Conservation (phyloP, 2,329 filamentous ascomycete species). For the Pseudocercospora pini-densiflorae region DNA sequence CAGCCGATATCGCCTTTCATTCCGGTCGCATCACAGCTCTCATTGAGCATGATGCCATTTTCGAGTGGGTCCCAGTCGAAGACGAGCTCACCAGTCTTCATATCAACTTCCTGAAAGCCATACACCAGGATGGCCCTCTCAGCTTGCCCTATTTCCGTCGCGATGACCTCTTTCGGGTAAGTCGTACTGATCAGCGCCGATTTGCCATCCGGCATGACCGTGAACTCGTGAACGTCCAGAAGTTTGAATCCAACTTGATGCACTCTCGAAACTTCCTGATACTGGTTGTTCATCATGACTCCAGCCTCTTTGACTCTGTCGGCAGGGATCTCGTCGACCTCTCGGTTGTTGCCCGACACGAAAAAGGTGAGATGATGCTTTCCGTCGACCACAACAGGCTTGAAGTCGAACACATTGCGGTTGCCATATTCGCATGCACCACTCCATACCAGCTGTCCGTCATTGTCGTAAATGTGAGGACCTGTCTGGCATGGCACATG, state of each 20-base stretch:
- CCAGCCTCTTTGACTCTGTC: not conserved
- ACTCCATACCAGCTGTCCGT: slow-evolving; percentile 21
- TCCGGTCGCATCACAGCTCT: slow-evolving; percentile 13
- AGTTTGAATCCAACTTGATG: slow-evolving; percentile 21
- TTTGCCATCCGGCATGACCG: slow-evolving; percentile 4
- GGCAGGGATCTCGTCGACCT: slow-evolving; percentile 4
- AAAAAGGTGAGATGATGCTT: slow-evolving; percentile 72
- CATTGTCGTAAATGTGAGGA: slow-evolving; percentile 21
- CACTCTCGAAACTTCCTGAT: slow-evolving; percentile 42
- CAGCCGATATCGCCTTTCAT: slow-evolving; percentile 3
- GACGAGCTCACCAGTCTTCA: slow-evolving; percentile 45
- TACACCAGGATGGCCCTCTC: slow-evolving; percentile 32
- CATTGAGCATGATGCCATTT: slow-evolving; percentile 39
- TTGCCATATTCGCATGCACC: slow-evolving; percentile 13
- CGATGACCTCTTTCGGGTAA: slow-evolving; percentile 3
- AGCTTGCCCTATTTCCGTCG: slow-evolving; percentile 8
- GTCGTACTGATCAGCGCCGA: slow-evolving; percentile 10
- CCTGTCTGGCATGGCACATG: slow-evolving; percentile 19
- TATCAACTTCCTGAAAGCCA: slow-evolving; percentile 50
- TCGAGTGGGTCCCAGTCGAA: slow-evolving; percentile 53
- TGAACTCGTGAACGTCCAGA: slow-evolving; percentile 18
- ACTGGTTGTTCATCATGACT: slow-evolving; percentile 38
- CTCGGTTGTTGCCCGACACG: slow-evolving; percentile 3
- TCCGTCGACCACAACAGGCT: slow-evolving; percentile 83
- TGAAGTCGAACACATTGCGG: slow-evolving; percentile 26